Base-by-base conservation (phyloP, 2,329 filamentous ascomycete genomes). In the Bipolaris gigantea region DNA sequence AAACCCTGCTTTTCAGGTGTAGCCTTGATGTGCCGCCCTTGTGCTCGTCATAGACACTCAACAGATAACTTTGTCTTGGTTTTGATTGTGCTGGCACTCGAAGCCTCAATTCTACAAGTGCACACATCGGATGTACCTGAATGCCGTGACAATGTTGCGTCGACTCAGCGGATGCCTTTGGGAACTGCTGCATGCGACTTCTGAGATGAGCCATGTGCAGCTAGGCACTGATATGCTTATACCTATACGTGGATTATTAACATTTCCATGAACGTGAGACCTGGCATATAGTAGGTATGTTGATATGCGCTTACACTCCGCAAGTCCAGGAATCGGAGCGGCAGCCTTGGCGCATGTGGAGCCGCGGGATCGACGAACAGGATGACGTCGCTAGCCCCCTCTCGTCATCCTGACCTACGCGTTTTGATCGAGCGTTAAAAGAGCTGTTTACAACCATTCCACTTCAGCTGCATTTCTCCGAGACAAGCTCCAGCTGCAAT, bases 331-430 rank as follows among this genome's bases (percentile, higher is more conserved):
- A 23, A 36, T 42, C 23, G 48, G 48, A 25, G 30, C 33, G 39
- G 21, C 25, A 30, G 42, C 6, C 52, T 51, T 55, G 42, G 52
- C 52, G 30, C 44, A 47, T 54, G 52, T 55, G 52, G 52, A 23
- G 48, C 48, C 48, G 52, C 36, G 34, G 27, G 48, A 51, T 55
- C 52, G 47, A 51, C 48, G 36, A 51, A 19, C 48, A 48, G 52
- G 45, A 56, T 56, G 53, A 56, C 53, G 53, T 56, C 53, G 27
- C 49, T 49, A 49, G 54, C 46, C 27, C 19, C 38, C 23, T 36
- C 43, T 53, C 53, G 53, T 56, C 54, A 56, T 56, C 40, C 41
- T 56, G 41, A 56, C 36, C 45, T 42, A 53, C 45, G 54, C 50
- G 45, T 47, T 15, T 34, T 34, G 38, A 34, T 45, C 21, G 51